Percentiles rank a stretch among this genome's conserved stretches.
These are phyloP conservation scores for Euptelea pleiosperma DNA, from an alignment of 164 flowering plant species.

Conservation along the genomic window DNA sequence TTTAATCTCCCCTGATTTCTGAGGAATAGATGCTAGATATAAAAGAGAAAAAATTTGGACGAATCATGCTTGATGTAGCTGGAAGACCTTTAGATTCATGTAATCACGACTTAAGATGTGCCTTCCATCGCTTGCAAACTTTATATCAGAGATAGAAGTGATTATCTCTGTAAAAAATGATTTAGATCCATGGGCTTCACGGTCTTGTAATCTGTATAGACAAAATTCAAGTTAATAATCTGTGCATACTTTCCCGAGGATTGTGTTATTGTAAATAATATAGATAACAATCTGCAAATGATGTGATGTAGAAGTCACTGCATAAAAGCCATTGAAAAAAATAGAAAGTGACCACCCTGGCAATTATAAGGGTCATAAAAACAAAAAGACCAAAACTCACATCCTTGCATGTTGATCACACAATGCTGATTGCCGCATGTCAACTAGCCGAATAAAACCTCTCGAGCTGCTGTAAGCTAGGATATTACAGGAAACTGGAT, in stretches of 20 bases:
- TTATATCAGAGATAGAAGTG: slow-evolving; percentile 68
- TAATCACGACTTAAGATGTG: slow-evolving; percentile 79
- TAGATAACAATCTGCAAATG: slow-evolving; percentile 2
- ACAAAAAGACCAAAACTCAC: slow-evolving; percentile 41
- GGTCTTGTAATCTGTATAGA: slow-evolving; percentile 55
- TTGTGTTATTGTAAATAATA: background rate
- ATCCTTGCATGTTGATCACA: slow-evolving; percentile 66
- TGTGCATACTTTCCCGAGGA: background rate
- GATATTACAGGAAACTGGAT: slow-evolving; percentile 75
- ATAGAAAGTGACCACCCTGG: background rate
- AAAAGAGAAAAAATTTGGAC: background rate
- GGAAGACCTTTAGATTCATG: slow-evolving; percentile 74
- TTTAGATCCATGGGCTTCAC: slow-evolving; percentile 46
- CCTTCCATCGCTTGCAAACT: slow-evolving; percentile 67
- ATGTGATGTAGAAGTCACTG: background rate
- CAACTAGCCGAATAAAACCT: slow-evolving; percentile 77
- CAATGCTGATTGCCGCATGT: slow-evolving; percentile 83
- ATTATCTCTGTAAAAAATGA: slow-evolving; percentile 77
- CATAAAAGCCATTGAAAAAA: background rate
- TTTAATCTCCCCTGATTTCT: background rate
- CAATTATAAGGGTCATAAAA: background rate
- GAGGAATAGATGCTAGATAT: background rate
- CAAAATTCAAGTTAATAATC: slow-evolving; percentile 10
- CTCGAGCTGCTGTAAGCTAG: slow-evolving; percentile 81
- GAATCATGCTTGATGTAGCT: slow-evolving; percentile 4